phyloP scores from a whole-genome alignment of 2,329 filamentous ascomycete genomes.

The Colletotrichum ledebouriae region DNA sequence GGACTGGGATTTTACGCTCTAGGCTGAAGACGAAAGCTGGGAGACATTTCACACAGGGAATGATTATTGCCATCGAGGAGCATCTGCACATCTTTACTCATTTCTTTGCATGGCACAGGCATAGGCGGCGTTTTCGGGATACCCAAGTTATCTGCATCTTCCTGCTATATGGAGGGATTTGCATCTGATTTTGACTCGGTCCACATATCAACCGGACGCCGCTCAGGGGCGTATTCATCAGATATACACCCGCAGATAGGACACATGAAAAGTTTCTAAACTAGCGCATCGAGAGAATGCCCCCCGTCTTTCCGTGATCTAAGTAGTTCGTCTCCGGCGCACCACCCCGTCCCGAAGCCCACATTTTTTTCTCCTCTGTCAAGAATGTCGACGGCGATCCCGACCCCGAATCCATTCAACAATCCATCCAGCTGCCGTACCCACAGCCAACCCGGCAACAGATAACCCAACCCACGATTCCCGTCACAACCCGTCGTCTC shows the following conservation, averaged over 20 bases:
- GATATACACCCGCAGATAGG: slow-evolving; percentile 11
- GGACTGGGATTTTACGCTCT: slow-evolving; percentile 84
- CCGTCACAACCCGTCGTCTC: too few species aligned
- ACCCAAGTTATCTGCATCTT: slow-evolving; percentile 37
- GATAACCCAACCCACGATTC: too few species aligned
- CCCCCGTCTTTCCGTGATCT: not conserved
- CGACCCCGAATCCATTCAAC: not conserved
- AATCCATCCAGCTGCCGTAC: too few species aligned
- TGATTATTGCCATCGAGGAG: not conserved
- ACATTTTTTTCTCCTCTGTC: not conserved
- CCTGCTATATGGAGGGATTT: slow-evolving; percentile 11
- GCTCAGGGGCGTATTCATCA: slow-evolving; percentile 1
- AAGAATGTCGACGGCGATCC: slow-evolving; percentile 8
- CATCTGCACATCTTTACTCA: slow-evolving; percentile 10
- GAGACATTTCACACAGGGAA: not conserved
- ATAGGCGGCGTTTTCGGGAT: slow-evolving; percentile 41
- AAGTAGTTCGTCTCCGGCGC: not conserved
- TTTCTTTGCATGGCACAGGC: slow-evolving; percentile 29
- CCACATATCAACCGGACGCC: not conserved
- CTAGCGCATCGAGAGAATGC: not conserved
- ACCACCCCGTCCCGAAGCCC: not conserved
- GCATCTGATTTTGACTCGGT: slow-evolving; percentile 20
- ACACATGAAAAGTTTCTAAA: not conserved
- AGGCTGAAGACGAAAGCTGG: slow-evolving; percentile 25
- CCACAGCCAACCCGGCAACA: too few species aligned